Conservation (phyloP, 108 stramenopile species). For the Chaetoceros tenuissimus region DNA sequence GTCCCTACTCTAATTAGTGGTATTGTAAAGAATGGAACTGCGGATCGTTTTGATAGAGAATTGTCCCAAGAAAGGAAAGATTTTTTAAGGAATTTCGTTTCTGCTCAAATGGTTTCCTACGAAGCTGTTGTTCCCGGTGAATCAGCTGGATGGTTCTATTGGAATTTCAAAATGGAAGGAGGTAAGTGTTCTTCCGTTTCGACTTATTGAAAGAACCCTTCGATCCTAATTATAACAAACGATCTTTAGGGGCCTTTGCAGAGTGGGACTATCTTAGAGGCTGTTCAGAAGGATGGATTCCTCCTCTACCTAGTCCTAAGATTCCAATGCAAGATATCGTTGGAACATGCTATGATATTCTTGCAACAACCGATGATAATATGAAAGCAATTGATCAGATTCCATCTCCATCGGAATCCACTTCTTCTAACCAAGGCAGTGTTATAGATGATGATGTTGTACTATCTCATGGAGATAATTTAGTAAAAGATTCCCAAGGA, state of each 20-base stretch:
- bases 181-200: no score
- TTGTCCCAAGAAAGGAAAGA: constrained; percentile 22
- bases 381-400: constrained; percentile 30
- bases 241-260: constrained; percentile 42
- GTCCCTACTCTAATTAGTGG: constrained; percentile 30
- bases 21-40: constrained; percentile 26
- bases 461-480: constrained; percentile 24
- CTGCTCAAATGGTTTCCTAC: constrained; percentile 66
- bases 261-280: constrained; percentile 75
- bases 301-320: constrained; percentile 5
- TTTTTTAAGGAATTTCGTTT: constrained; percentile 50
- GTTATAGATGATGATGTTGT: constrained; percentile 53
- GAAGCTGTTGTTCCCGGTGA: constrained; percentile 22
- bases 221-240: no score
- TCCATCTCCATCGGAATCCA: constrained; percentile 14
- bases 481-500: not conserved
- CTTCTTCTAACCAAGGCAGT: constrained; percentile 13
- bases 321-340: constrained; percentile 17
- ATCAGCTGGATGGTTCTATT: constrained; percentile 61
- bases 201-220: no score
- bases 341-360: constrained; percentile 47
- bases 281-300: constrained; percentile 58
- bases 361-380: constrained; percentile 27
- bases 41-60: constrained; percentile 27
- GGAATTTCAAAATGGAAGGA: constrained; percentile 55